Evolutionary conservation across 2,329 filamentous ascomycete genomes (phyloP).

Genomic region (Tolypocladium inflatum): DNA sequence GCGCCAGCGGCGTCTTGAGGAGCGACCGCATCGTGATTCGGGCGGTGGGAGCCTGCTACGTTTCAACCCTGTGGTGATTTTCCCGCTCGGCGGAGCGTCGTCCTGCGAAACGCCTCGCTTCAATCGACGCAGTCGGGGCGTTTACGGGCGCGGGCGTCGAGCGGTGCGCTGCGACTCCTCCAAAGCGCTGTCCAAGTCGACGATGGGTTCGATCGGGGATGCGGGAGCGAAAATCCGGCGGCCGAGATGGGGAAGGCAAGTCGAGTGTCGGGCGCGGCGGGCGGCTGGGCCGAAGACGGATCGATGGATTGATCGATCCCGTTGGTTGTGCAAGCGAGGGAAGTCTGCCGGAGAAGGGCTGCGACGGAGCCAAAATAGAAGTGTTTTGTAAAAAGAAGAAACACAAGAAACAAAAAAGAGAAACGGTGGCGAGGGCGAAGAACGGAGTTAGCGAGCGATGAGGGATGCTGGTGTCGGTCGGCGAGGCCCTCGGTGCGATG

Average conservation of each 20-base stretch:
- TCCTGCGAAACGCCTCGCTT: constrained; percentile 1
- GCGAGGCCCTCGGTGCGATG: neutral
- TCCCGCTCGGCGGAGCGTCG: constrained; percentile 1
- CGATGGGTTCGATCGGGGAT: neutral
- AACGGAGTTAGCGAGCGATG: neutral
- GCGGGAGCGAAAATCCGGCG: neutral
- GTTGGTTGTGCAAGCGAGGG: neutral
- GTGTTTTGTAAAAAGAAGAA: neutral
- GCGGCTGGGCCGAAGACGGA: neutral
- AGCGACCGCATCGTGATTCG: constrained; percentile 36
- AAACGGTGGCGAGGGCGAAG: neutral
- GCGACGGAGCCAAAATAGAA: neutral
- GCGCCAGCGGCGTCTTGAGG: constrained; percentile 32
- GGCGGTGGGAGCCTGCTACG: neutral
- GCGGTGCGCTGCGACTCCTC: neutral
- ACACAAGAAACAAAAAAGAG: neutral
- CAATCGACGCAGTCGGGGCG: neutral
- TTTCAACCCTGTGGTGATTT: constrained; percentile 1
- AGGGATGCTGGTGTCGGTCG: neutral
- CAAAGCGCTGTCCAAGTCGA: neutral
- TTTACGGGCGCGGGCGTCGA: neutral
- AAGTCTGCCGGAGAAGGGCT: neutral
- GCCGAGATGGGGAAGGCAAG: neutral
- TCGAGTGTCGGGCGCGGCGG: neutral
- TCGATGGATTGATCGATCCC: neutral